These are phyloP conservation scores for Leccinum pellstonianum DNA, from an alignment of 768 basidiomycete species.

Conservation along the genomic window DNA sequence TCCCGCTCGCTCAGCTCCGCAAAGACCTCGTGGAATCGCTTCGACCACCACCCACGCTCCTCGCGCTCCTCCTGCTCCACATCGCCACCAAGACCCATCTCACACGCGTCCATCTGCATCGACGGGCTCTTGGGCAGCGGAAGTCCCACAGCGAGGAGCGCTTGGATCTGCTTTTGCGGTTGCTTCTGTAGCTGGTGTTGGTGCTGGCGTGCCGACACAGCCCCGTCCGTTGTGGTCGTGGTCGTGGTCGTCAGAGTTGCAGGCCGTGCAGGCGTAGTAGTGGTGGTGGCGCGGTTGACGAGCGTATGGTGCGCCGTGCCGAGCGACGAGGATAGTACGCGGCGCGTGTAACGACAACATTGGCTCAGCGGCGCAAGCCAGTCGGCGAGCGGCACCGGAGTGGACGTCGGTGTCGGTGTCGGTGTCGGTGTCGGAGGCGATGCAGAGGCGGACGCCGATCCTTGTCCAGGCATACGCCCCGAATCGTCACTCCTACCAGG, in stretches of 20 bases:
- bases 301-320: conserved; percentile 21
- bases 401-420: background rate
- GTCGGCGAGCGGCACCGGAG: conserved; percentile 2
- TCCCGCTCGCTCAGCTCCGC: conserved; percentile 45
- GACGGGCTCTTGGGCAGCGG: conserved; percentile 78
- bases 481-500: background rate
- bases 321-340: conserved; percentile 39
- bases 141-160: conserved; percentile 43
- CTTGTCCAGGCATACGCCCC: background rate
- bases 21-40: conserved; percentile 62
- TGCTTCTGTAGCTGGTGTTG: background rate
- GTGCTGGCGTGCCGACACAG: background rate
- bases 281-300: conserved; percentile 20
- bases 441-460: background rate
- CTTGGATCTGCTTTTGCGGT: conserved; percentile 34
- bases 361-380: conserved; percentile 55
- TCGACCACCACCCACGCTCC: conserved; percentile 73
- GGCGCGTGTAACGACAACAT: conserved; percentile 49
- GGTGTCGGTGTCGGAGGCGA: background rate
- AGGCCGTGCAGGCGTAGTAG: background rate
- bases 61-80: conserved; percentile 52
- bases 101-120: conserved; percentile 44
- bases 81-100: conserved; percentile 28
- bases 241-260: background rate
- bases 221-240: background rate